These are phyloP conservation scores for Phytopythium aichiense DNA, from an alignment of 352 stramenopile species.

Conservation along the genomic window DNA sequence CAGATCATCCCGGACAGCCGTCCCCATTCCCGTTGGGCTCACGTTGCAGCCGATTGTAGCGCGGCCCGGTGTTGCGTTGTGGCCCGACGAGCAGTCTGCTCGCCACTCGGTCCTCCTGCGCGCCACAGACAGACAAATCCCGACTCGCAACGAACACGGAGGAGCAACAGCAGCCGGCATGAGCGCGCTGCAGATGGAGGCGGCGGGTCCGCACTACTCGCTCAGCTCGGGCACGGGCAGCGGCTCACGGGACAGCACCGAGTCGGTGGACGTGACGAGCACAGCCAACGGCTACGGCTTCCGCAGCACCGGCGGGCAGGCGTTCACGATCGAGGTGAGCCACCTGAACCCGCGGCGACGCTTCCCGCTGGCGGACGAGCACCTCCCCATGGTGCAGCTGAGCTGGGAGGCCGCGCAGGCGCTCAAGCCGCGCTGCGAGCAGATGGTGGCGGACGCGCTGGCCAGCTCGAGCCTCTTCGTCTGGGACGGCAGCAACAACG, in stretches of 20 bases:
- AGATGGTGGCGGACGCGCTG: conserved; percentile 44
- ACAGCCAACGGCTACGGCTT: conserved; percentile 45
- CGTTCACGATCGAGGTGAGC: conserved; percentile 61
- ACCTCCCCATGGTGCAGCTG: conserved; percentile 40
- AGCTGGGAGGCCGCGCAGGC: conserved; percentile 30
- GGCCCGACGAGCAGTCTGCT: too few species aligned
- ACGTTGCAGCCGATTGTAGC: too few species aligned
- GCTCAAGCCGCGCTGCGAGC: conserved; percentile 42
- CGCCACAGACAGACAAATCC: too few species aligned
- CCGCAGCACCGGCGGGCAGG: conserved; percentile 42
- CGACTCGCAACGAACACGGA: too few species aligned
- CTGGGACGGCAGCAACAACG: conserved; percentile 44
- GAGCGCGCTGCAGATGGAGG: not conserved
- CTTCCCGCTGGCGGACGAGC: conserved; percentile 53
- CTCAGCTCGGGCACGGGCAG: conserved; percentile 22
- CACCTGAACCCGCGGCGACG: conserved; percentile 50
- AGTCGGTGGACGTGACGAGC: conserved; percentile 28
- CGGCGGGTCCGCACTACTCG: not conserved
- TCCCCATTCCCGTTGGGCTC: too few species aligned
- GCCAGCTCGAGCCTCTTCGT: conserved; percentile 49
- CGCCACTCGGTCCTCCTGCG: too few species aligned
- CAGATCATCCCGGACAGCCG: too few species aligned
- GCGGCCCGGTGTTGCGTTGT: too few species aligned
- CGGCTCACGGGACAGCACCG: conserved; percentile 14
- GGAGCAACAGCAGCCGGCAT: not conserved